Evolutionary conservation across 108 stramenopile genomes (phyloP).

Genomic region (Skeletonema marinoi): DNA sequence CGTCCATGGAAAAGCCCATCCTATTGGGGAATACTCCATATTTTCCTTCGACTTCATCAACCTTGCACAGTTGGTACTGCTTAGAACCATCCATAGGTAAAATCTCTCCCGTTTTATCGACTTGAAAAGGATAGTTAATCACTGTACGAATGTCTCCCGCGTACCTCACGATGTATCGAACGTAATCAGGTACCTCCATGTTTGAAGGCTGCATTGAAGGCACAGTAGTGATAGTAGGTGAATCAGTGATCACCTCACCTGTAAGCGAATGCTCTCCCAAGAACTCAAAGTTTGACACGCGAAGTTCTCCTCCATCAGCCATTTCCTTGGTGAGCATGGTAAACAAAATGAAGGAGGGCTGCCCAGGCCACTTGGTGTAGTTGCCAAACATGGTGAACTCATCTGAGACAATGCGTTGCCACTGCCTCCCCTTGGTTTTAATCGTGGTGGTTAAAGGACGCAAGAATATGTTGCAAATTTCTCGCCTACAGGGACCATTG

Average conservation of each 20-base stretch:
- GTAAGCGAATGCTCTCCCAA: neutral
- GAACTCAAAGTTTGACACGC: slow-evolving; percentile 27
- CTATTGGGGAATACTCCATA: slow-evolving; percentile 15
- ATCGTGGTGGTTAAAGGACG: slow-evolving; percentile 16
- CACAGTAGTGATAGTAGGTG: slow-evolving; percentile 12
- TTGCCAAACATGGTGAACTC: slow-evolving; percentile 32
- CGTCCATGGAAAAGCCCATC: neutral
- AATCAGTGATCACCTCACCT: slow-evolving; percentile 6
- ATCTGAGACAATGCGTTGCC: slow-evolving; percentile 31
- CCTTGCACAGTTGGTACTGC: slow-evolving; percentile 31
- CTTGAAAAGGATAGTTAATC: slow-evolving; percentile 36
- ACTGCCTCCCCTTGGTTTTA: neutral
- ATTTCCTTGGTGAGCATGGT: slow-evolving; percentile 13
- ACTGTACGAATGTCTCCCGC: slow-evolving; percentile 40
- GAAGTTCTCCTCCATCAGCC: slow-evolving; percentile 6
- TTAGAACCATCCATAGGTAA: slow-evolving; percentile 32
- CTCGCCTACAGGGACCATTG: slow-evolving; percentile 17
- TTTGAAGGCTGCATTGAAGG: slow-evolving; percentile 23
- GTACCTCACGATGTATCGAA: slow-evolving; percentile 31
- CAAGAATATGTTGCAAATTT: slow-evolving; percentile 23
- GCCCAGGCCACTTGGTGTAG: slow-evolving; percentile 39
- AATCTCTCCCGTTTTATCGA: slow-evolving; percentile 22
- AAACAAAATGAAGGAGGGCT: slow-evolving; percentile 22
- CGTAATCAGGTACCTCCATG: slow-evolving; percentile 8
- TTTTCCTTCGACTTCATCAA: slow-evolving; percentile 40